phyloP scores from a whole-genome alignment of 306 rosid genomes.

The Malus orientalis region DNA sequence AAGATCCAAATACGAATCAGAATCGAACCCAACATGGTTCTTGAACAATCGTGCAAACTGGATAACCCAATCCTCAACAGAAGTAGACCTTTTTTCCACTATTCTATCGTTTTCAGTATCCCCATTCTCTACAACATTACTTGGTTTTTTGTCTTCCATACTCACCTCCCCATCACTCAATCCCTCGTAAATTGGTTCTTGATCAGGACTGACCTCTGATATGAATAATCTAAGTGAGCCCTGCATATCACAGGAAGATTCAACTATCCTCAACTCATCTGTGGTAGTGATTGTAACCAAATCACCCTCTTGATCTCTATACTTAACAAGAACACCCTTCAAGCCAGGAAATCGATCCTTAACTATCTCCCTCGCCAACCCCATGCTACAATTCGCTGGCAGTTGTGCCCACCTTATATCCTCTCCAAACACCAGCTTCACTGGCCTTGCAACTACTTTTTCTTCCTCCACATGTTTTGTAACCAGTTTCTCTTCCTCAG shows the following conservation, averaged over 20 bases:
- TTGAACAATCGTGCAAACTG: slow-evolving; percentile 92
- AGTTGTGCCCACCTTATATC: slow-evolving; percentile 84
- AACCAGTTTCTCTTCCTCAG: slow-evolving; percentile 27
- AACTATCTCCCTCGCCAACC: slow-evolving; percentile 51
- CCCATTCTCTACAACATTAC: slow-evolving; percentile 29
- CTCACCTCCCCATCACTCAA: slow-evolving; percentile 19
- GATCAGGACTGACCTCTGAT: slow-evolving; percentile 45
- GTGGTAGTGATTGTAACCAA: slow-evolving; percentile 76
- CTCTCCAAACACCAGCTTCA: slow-evolving; percentile 80
- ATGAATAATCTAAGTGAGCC: slow-evolving; percentile 60
- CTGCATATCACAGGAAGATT: slow-evolving; percentile 38
- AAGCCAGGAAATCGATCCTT: slow-evolving; percentile 63
- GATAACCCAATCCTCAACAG: slow-evolving; percentile 81
- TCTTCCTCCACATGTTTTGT: slow-evolving; percentile 32
- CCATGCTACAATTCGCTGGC: slow-evolving; percentile 65
- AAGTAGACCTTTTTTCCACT: slow-evolving; percentile 19
- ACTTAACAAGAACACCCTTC: slow-evolving; percentile 79
- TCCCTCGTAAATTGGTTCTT: slow-evolving; percentile 62
- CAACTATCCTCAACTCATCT: slow-evolving; percentile 63
- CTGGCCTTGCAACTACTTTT: slow-evolving; percentile 49
- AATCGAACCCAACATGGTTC: slow-evolving; percentile 92
- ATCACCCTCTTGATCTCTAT: slow-evolving; percentile 80
- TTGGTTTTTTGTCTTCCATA: slow-evolving; percentile 6
- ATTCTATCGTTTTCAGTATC: slow-evolving; percentile 26
- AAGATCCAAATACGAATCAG: slow-evolving; percentile 75